A percentile compares a stretch with the other conserved stretches of the same genome.
phyloP scores from a whole-genome alignment of 352 stramenopile species.

The Pythium dissotocum region DNA sequence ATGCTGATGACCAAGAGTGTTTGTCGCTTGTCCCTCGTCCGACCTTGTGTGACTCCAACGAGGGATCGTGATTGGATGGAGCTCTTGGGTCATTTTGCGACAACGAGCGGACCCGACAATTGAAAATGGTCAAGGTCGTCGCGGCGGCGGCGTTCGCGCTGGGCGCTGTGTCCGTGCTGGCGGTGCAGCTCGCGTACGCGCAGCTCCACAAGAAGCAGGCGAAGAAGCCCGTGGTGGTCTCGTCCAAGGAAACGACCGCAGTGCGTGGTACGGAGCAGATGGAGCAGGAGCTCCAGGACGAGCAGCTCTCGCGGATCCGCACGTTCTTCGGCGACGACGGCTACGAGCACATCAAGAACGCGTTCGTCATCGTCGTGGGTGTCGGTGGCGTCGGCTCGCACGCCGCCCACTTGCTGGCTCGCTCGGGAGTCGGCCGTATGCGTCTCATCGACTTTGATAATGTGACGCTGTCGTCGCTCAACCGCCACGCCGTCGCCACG shows the following conservation, averaged over 20 bases:
- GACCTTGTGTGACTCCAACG: background rate
- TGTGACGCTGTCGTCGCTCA: constrained; percentile 98
- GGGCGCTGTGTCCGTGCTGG: constrained; percentile 47
- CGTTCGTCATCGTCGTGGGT: constrained; percentile 95
- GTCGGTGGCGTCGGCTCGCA: constrained; percentile 97
- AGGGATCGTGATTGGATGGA: constrained; percentile 2
- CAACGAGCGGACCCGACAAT: background rate
- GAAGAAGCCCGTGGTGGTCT: constrained; percentile 4
- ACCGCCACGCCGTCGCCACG: constrained; percentile 97
- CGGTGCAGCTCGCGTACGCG: constrained; percentile 45
- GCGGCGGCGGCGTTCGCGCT: constrained; percentile 52
- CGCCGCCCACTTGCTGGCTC: constrained; percentile 96
- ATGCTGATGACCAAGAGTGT: background rate
- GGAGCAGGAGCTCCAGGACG: constrained; percentile 57
- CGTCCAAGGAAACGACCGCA: constrained; percentile 4
- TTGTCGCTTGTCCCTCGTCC: background rate
- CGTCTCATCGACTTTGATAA: constrained; percentile 99
- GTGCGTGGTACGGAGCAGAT: constrained; percentile 32
- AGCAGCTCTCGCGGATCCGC: constrained; percentile 92
- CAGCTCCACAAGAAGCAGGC: constrained; percentile 30
- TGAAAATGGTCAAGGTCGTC: constrained; percentile 60
- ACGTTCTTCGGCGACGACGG: constrained; percentile 95
- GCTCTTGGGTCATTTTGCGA: background rate
- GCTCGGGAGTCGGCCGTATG: constrained; percentile 93
- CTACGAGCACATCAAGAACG: constrained; percentile 86